Evolutionary conservation across 495 filamentous ascomycete species (phyloP), one percentile per base, ranked within the genome.

Genomic region (Aspergillus steynii): DNA sequence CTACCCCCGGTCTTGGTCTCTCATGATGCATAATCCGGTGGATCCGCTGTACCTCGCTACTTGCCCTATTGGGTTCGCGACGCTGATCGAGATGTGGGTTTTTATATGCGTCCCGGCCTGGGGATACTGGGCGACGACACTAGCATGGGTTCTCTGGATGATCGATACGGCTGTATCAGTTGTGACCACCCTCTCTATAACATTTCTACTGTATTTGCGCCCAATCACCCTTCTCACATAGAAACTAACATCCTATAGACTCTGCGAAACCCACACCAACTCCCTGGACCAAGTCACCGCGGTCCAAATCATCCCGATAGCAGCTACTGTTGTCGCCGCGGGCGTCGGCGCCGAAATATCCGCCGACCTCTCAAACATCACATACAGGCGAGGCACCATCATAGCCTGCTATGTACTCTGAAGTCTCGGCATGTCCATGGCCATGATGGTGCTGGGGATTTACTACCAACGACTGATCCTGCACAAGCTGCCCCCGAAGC

Each of bases 41-140:
- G 77, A 82, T 50, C 77, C 74, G 2, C 62, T 81, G 3, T 83
- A 81, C 53, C 56, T 82, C 7, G 80, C 74, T 1, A 81, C 79
- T 0, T 60, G 77, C 5, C 81, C 81, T 1, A 82, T 82, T 73
- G 78, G 77, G 1, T 76, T 82, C 34, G 78, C 80, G 0, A 83
- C 81, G 0, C 68, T 82, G n/a, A 73, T 83, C 34, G 77, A 82
- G 60, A 77, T 81, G 73, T 77, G 75, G 65, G 65, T 75, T 3
- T 65, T 76, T 29, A 61, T 78, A 27, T 82, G 78, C 59, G 79
- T 80, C 9, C 79, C 79, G 1, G 56, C 56, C 5, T 81, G 78
- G 79, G 76, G 76, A 2, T 52, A 65, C 12, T 75, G 70, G 66
- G 67, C 65, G 8, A 67, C 53, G 29, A 71, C 68, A 2, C n/a